Evolutionary conservation across 371 early-diverging fungal genomes (phyloP), one percentile per base, ranked within the genome.

Genomic region (Mortierella sp.): DNA sequence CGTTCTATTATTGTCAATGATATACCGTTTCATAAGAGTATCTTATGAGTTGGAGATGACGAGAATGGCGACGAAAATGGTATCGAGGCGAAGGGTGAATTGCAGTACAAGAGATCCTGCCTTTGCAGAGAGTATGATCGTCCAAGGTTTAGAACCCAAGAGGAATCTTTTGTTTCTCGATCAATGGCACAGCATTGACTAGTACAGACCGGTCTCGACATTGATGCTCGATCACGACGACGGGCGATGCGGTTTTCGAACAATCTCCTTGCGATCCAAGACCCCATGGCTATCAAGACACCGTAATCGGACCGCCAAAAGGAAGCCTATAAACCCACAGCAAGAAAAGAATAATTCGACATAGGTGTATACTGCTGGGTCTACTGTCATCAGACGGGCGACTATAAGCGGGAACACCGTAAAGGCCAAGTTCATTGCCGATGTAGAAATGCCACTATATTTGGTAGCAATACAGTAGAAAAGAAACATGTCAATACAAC

Each of bases 391-490:
- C 13, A 88, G 72, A 19, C 52, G 74, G 1, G 92, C 93, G 24
- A 91, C 89, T 57, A 88, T 80, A 68, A 90, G 73, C 28, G 93
- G 93, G 77, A 92, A 92, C 21, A 88, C 45, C 13, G 88, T 86
- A 58, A 91, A 83, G 13, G 91, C 88, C 7, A 92, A 42, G 73
- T 93, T 93, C 81, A 84, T 77, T 28, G 84, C 68, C 0, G 89
- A 80, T 2, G 81, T 44, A 7, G 71, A 80, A 3, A 88, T 77
- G 11, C 88, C 88, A 68, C 84, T 80, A 78, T 31, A 19, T 63
- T 60, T 34, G 34, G 63, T 60, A 26, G 63, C 5, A 60, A 31
- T 63, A 68, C 34, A n/a, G 1, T 13, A 52, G 47, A 47, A 34
- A 44, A 47, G 44, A 31, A 48, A 19, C 2, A 63, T 50, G 1